Percentiles rank a stretch among this genome's conserved stretches.
Conservation (phyloP, 352 stramenopile species). For the Pythium grandisporangium region DNA sequence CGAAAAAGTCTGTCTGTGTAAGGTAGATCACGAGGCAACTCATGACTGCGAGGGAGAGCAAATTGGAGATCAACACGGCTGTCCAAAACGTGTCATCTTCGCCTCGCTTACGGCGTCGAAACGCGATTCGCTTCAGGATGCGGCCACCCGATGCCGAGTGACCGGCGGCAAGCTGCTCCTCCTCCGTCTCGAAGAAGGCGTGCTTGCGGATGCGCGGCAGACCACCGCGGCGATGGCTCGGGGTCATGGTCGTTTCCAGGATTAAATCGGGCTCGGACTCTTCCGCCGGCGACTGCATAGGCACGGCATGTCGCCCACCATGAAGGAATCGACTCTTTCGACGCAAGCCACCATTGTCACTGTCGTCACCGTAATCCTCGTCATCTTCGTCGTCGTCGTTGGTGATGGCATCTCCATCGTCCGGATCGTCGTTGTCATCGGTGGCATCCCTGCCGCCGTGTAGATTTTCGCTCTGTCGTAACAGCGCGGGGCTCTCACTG, state of each 20-base stretch:
- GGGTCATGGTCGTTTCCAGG: not conserved
- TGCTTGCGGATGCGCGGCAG: conserved; percentile 24
- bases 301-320: conserved; percentile 40
- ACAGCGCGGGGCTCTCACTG: conserved; percentile 9
- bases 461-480: not conserved
- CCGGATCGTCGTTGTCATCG: conserved; percentile 1
- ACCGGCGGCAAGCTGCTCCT: conserved; percentile 7
- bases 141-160: conserved; percentile 23
- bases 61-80: conserved; percentile 47
- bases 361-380: conserved; percentile 6
- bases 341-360: conserved; percentile 11
- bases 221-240: conserved; percentile 12
- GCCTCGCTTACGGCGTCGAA: conserved; percentile 37
- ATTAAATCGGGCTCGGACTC: conserved; percentile 22
- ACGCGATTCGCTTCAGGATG: conserved; percentile 44
- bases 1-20: conserved; percentile 76
- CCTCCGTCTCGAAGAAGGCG: conserved; percentile 45
- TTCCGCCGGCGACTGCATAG: conserved; percentile 62
- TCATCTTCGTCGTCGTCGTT: conserved; percentile 6
- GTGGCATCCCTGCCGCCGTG: not conserved
- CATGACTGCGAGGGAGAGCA: conserved; percentile 64
- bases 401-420: conserved; percentile 5
- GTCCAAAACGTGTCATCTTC: conserved; percentile 68
- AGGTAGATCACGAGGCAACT: conserved; percentile 55
- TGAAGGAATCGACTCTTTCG: conserved; percentile 42